phyloP scores from a whole-genome alignment of 805 yeast species.

The Candida nitratophila region DNA sequence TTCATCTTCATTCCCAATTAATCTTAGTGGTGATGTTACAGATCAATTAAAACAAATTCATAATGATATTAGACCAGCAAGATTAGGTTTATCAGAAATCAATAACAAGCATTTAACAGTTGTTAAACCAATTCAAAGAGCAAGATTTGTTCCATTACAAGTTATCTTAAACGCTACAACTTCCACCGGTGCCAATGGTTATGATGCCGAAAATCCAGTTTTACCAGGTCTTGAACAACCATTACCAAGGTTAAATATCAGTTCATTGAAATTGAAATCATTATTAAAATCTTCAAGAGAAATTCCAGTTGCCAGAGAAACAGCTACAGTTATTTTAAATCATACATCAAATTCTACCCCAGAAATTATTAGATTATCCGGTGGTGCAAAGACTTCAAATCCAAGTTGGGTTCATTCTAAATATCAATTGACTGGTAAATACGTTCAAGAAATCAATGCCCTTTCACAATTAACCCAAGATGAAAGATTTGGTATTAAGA shows the following conservation, averaged over 20 bases:
- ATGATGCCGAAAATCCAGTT: conserved; percentile 55
- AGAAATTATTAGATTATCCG: conserved; percentile 73
- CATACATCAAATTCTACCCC: conserved; percentile 30
- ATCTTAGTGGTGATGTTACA: conserved; percentile 27
- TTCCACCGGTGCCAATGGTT: conserved; percentile 60
- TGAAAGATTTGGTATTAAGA: conserved; percentile 58
- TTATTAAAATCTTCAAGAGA: conserved; percentile 47
- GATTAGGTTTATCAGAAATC: conserved; percentile 76
- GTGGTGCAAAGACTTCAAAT: conserved; percentile 59
- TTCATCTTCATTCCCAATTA: conserved; percentile 54
- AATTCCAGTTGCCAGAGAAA: conserved; percentile 68
- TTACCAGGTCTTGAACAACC: conserved; percentile 74
- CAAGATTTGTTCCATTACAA: conserved; percentile 67
- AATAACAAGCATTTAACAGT: conserved; percentile 72
- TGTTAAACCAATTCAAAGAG: conserved; percentile 64
- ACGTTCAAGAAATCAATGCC: conserved; percentile 38
- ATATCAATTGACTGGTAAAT: conserved; percentile 50
- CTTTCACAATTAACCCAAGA: conserved; percentile 58
- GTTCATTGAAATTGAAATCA: conserved; percentile 60
- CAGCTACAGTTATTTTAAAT: conserved; percentile 62
- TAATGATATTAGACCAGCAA: conserved; percentile 51
- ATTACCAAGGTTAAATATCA: conserved; percentile 64
- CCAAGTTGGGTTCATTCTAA: conserved; percentile 89
- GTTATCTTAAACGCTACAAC: conserved; percentile 55
- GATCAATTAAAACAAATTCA: conserved; percentile 39